Evolutionary conservation across 2,329 filamentous ascomycete genomes (phyloP), one percentile per base, ranked within the genome.

Genomic region (Emergomyces africanus): DNA sequence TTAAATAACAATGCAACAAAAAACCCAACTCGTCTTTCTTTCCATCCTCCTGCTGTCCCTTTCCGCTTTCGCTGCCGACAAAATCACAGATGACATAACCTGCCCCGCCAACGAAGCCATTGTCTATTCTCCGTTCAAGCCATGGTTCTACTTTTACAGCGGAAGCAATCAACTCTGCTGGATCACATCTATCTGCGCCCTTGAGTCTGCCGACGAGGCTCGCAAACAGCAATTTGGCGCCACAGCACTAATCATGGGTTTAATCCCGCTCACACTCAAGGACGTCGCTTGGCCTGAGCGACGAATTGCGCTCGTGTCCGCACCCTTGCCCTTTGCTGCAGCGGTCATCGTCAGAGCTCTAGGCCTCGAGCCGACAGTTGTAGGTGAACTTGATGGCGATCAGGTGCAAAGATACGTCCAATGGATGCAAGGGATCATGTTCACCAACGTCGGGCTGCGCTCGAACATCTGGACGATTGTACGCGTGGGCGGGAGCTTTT

Each of bases 41-140:
- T 39, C 46, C 28, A 3, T 59, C 15, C 54, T 60, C 18, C 25
- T 54, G 25, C 10, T 60, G 8, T 33, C 25, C 41, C 20, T 50
- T 48, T 25, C 48, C 5, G 33, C 51, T 3, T 46, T 46, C 15
- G 18, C 35, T 12, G 54, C 50, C 10, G 14, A 51, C 18, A 54
- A 51, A 35, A 35, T 53, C 28, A 55, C 39, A 20, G 30, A 53
- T 37, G 33, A 14, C 50, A 25, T 2, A 14, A 20, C 8, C 20
- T 71, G 72, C 0, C 72, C 87, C 0, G 65, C 77, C 58, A n/a
- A 12, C 30, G 50, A 53, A 53, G 79, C 75, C 2, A 78, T 78
- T 58, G 75, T 87, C 50, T 84, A 87, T 67, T 61, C 60, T 14
- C 60, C 60, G 3, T 61, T 61, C 49, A 55, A 30, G 1, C 60